These are phyloP conservation scores for Microcera coccophila DNA, from an alignment of 2,329 filamentous ascomycete species.

Conservation along the genomic window DNA sequence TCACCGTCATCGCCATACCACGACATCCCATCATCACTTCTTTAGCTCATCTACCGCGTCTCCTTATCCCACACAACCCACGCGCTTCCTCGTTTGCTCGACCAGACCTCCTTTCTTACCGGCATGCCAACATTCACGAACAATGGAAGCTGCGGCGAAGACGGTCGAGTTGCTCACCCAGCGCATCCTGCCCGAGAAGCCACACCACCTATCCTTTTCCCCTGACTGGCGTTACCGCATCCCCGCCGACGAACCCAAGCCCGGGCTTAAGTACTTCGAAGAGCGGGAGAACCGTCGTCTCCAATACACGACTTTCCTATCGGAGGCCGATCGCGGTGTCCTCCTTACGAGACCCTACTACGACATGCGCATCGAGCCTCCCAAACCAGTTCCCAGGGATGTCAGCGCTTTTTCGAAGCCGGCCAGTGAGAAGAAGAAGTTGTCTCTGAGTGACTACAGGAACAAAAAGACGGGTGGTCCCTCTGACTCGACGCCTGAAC, in stretches of 20 bases:
- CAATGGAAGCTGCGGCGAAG: conserved; percentile 58
- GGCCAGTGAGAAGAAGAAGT: conserved; percentile 50
- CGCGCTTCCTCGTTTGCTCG: conserved; percentile 16
- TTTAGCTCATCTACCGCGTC: conserved; percentile 22
- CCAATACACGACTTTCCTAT: conserved; percentile 56
- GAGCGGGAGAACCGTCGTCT: conserved; percentile 49
- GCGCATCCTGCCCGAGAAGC: conserved; percentile 48
- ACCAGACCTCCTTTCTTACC: conserved; percentile 17
- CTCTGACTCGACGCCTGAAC: conserved; percentile 37
- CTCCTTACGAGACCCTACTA: conserved; percentile 55
- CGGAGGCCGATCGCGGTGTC: conserved; percentile 55
- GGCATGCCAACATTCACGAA: conserved; percentile 40
- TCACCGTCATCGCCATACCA: neutral
- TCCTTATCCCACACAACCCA: conserved; percentile 21
- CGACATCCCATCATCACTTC: conserved; percentile 12
- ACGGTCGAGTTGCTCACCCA: conserved; percentile 51
- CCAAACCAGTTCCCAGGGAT: conserved; percentile 36
- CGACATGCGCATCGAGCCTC: conserved; percentile 52
- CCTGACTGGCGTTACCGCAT: conserved; percentile 46
- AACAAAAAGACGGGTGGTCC: conserved; percentile 44
- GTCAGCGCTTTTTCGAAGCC: conserved; percentile 39
- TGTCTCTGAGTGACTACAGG: conserved; percentile 58
- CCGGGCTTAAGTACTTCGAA: conserved; percentile 36
- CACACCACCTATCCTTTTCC: conserved; percentile 51
- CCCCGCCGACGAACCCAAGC: conserved; percentile 36